phyloP scores from a whole-genome alignment of 371 early-diverging fungal species.

The Homolaphlyctis polyrhiza region DNA sequence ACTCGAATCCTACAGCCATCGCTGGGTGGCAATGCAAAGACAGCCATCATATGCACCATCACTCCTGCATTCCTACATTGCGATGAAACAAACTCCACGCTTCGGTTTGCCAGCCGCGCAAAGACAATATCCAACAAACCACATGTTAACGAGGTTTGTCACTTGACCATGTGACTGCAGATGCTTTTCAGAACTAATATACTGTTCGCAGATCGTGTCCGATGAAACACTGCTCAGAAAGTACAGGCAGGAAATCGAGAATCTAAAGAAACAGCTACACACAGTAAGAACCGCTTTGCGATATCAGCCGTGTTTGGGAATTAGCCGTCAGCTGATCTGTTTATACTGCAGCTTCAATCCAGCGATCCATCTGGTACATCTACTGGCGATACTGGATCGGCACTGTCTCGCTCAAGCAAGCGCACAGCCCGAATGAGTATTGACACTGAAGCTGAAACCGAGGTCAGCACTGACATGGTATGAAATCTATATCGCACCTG shows the following conservation, averaged over 20 bases:
- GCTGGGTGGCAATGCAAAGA: constrained; percentile 64
- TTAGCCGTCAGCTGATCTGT: too few species aligned
- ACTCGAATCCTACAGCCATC: constrained; percentile 71
- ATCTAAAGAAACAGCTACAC: constrained; percentile 44
- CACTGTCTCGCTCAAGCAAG: too few species aligned
- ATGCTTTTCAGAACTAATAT: neutral
- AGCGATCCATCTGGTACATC: too few species aligned
- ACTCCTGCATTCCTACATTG: constrained; percentile 46
- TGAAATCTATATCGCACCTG: too few species aligned
- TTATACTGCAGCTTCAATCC: too few species aligned
- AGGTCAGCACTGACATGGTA: too few species aligned
- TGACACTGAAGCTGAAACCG: too few species aligned
- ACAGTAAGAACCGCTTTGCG: constrained; percentile 10
- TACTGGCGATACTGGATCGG: too few species aligned
- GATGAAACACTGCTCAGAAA: constrained; percentile 51
- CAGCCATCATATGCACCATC: constrained; percentile 69
- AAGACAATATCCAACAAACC: constrained; percentile 65
- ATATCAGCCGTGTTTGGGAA: too few species aligned
- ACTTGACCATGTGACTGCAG: neutral
- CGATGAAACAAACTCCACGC: constrained; percentile 62
- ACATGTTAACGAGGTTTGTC: constrained; percentile 52
- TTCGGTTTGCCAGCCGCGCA: constrained; percentile 70
- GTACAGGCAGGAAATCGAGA: constrained; percentile 41
- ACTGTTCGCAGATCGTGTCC: constrained; percentile 34
- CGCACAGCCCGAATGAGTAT: too few species aligned